Percentiles rank a stretch among this genome's conserved stretches.
Evolutionary conservation across 2,329 filamentous ascomycete genomes (phyloP).

Genomic region (Trichoderma asperellum): DNA sequence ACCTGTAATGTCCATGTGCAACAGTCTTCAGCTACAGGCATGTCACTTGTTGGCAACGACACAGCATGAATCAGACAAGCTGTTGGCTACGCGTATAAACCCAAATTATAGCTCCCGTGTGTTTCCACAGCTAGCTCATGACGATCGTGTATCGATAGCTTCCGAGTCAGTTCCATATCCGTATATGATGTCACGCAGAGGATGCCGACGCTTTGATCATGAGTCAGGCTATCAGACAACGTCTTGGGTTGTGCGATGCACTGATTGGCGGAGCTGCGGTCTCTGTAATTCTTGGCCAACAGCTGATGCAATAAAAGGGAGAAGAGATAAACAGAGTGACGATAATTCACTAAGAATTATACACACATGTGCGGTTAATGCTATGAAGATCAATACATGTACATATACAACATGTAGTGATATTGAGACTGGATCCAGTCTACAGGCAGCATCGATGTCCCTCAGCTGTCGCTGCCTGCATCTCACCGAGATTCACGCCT

Average conservation of each 20-base stretch:
- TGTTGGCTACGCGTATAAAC: background rate
- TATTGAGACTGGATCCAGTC: too few species aligned
- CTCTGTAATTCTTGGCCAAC: background rate
- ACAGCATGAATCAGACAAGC: background rate
- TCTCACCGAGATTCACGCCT: background rate
- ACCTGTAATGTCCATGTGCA: background rate
- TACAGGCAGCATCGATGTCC: background rate
- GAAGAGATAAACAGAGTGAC: background rate
- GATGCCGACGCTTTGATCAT: background rate
- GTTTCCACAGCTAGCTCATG: background rate
- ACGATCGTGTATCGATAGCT: background rate
- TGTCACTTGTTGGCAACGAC: background rate
- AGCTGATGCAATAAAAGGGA: background rate
- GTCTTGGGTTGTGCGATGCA: slow-evolving; percentile 1
- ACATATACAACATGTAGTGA: background rate
- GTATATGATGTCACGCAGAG: background rate
- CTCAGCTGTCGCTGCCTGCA: background rate
- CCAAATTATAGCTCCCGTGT: background rate
- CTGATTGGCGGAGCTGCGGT: background rate
- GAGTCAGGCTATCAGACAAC: background rate
- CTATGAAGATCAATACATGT: background rate
- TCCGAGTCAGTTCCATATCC: background rate
- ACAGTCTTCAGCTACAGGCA: background rate
- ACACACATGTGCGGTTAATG: background rate
- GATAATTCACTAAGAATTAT: background rate